These are phyloP conservation scores for Sphagnurus paluster DNA, from an alignment of 1,284 basidiomycete genomes.

Conservation along the genomic window DNA sequence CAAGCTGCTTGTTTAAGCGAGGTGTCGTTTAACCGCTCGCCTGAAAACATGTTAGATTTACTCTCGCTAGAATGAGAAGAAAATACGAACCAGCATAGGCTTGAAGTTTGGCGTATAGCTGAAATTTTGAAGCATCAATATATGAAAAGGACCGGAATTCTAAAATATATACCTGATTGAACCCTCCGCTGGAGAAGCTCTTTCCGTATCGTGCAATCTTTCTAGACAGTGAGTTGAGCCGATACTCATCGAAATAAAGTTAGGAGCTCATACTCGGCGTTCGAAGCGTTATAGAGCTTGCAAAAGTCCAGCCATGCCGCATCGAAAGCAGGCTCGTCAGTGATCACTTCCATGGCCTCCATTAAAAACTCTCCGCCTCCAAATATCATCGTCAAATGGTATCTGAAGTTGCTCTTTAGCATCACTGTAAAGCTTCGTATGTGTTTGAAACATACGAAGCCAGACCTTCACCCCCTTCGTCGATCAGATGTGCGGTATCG, in stretches of 20 bases:
- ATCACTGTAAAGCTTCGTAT: not conserved
- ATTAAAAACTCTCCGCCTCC: constrained; percentile 46
- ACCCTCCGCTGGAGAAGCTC: constrained; percentile 37
- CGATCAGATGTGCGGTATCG: constrained; percentile 38
- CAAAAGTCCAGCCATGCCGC: constrained; percentile 45
- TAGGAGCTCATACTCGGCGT: constrained; percentile 32
- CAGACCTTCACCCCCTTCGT: constrained; percentile 37
- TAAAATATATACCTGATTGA: constrained; percentile 28
- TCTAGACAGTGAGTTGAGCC: constrained; percentile 18
- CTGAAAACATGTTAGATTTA: constrained; percentile 12
- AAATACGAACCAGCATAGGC: constrained; percentile 37
- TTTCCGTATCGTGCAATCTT: constrained; percentile 39
- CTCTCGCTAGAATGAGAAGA: not conserved
- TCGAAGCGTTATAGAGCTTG: constrained; percentile 35
- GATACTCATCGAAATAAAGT: not conserved
- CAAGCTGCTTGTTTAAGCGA: constrained; percentile 39
- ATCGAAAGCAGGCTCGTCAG: constrained; percentile 40
- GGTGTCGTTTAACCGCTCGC: constrained; percentile 35
- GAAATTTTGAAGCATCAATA: not conserved
- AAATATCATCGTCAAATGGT: constrained; percentile 41
- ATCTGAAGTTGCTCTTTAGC: constrained; percentile 22
- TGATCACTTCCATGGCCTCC: constrained; percentile 41
- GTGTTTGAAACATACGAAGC: constrained; percentile 30
- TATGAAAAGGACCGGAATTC: not conserved
- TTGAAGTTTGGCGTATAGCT: constrained; percentile 43